These are phyloP conservation scores for Pleurotus ostreatus DNA, from an alignment of 768 basidiomycete genomes.

Conservation along the genomic window DNA sequence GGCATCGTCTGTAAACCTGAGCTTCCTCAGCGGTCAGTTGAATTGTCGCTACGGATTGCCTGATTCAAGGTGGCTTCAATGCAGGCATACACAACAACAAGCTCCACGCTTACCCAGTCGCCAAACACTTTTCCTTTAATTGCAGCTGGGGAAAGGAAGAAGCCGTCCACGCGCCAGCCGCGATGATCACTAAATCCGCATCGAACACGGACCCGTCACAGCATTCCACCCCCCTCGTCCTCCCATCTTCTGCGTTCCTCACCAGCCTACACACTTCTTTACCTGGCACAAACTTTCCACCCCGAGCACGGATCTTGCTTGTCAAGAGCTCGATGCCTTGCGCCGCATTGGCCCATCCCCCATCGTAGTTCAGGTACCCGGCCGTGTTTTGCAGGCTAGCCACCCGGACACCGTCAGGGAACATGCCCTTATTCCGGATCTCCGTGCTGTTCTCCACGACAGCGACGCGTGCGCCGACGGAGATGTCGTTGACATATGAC, in stretches of 20 bases:
- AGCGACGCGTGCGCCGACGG: constrained; percentile 48
- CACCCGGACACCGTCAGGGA: constrained; percentile 38
- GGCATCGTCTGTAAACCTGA: constrained; percentile 51
- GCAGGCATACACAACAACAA: background rate
- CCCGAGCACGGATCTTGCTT: constrained; percentile 48
- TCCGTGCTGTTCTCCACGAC: constrained; percentile 31
- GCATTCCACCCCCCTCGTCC: constrained; percentile 58
- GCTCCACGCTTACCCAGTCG: constrained; percentile 66
- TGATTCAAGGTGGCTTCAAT: constrained; percentile 21
- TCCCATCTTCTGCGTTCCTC: constrained; percentile 26
- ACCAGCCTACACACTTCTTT: constrained; percentile 52
- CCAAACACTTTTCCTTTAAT: constrained; percentile 50
- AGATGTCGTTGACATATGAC: constrained; percentile 60
- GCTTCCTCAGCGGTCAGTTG: constrained; percentile 73
- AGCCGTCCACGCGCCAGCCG: constrained; percentile 84
- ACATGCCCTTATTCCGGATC: constrained; percentile 35
- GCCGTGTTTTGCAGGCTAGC: constrained; percentile 29
- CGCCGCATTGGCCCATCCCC: constrained; percentile 83
- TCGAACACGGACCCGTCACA: constrained; percentile 48
- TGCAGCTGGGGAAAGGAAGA: constrained; percentile 63
- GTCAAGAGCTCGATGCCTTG: constrained; percentile 59
- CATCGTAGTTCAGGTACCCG: constrained; percentile 72
- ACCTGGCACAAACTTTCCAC: constrained; percentile 56
- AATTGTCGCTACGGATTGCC: constrained; percentile 76
- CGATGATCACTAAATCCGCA: constrained; percentile 64